Conservation (phyloP, 345 rosid species). For the Arabidopsis arenosa region DNA sequence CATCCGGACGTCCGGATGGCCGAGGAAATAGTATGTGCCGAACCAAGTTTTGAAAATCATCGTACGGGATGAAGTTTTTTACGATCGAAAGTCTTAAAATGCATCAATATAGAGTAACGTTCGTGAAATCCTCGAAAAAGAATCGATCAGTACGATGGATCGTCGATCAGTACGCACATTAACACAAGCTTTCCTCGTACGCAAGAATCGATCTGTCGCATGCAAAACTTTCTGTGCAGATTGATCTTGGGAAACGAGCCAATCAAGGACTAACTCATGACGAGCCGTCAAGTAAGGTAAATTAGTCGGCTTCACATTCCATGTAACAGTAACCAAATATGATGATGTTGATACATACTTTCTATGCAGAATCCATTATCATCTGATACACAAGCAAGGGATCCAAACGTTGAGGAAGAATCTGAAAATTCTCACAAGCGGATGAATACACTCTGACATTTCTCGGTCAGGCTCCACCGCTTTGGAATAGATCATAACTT, state of each 20-base stretch:
- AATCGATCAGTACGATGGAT: too few relatives aligned
- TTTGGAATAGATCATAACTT: neutral
- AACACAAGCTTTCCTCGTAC: conserved; percentile 75
- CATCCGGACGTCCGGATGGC: too few relatives aligned
- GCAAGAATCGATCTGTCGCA: conserved; percentile 88
- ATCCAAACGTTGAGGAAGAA: conserved; percentile 56
- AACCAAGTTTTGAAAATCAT: too few relatives aligned
- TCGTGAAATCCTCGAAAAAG: too few relatives aligned
- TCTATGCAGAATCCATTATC: conserved; percentile 52
- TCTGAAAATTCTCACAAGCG: conserved; percentile 73
- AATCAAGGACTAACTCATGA: conserved; percentile 53
- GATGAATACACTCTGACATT: conserved; percentile 42
- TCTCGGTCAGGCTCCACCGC: conserved; percentile 18
- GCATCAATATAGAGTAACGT: too few relatives aligned
- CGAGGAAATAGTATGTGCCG: too few relatives aligned
- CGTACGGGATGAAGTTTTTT: too few relatives aligned
- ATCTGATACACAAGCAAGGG: conserved; percentile 53
- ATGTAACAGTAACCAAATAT: neutral
- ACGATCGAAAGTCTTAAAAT: too few relatives aligned
- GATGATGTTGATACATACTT: conserved; percentile 36
- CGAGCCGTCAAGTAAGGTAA: conserved; percentile 59
- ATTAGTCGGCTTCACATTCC: neutral
- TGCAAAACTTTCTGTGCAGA: conserved; percentile 85
- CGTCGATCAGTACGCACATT: conserved; percentile 42
- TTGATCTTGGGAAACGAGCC: conserved; percentile 80